Conservation (phyloP, 2,329 filamentous ascomycete species). For the Claviceps maximensis region DNA sequence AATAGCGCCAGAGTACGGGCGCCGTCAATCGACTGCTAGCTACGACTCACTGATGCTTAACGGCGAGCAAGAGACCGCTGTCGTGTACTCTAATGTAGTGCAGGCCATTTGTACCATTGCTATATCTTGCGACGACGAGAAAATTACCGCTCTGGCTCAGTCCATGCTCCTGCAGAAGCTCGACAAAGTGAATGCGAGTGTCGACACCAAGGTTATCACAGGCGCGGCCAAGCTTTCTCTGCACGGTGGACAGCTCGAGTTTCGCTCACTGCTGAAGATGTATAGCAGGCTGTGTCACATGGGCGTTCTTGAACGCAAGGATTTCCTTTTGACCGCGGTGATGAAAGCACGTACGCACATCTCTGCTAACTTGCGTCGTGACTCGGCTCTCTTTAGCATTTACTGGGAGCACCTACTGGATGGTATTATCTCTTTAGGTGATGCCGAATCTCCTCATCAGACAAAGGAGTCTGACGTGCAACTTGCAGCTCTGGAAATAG, state of each 20-base stretch:
- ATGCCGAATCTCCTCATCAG: constrained; percentile 61
- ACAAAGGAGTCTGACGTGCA: constrained; percentile 68
- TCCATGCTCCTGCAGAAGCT: constrained; percentile 97
- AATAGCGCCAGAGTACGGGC: constrained; percentile 33
- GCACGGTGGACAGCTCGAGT: constrained; percentile 65
- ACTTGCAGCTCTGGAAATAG: constrained; percentile 74
- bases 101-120: constrained; percentile 89
- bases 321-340: constrained; percentile 56
- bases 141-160: constrained; percentile 84
- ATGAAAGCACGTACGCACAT: constrained; percentile 69
- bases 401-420: constrained; percentile 79
- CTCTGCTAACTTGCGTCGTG: constrained; percentile 51
- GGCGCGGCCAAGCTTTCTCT: constrained; percentile 69
- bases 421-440: constrained; percentile 78
- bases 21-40: constrained; percentile 53
- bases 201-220: constrained; percentile 75
- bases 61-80: constrained; percentile 64
- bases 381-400: constrained; percentile 65
- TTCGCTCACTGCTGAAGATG: constrained; percentile 73
- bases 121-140: constrained; percentile 66
- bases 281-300: constrained; percentile 65
- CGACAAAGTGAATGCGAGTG: constrained; percentile 62
- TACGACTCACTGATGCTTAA: constrained; percentile 64
- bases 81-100: constrained; percentile 79
- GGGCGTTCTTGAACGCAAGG: constrained; percentile 56